phyloP scores from a whole-genome alignment of 2,329 filamentous ascomycete genomes.

The Lachnellula subtilissima region DNA sequence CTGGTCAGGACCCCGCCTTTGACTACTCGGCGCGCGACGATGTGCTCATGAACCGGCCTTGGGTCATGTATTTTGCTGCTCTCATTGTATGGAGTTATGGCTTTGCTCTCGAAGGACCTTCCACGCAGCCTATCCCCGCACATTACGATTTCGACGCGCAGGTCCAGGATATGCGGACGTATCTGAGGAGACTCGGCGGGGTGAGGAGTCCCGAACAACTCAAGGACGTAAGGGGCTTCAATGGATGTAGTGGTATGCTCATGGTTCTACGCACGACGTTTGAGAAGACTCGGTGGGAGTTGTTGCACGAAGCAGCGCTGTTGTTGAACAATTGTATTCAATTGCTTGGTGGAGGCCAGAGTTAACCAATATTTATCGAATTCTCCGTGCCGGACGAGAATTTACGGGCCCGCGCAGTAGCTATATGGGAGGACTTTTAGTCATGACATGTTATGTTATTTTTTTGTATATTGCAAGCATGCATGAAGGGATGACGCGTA shows the following conservation, averaged over 20 bases:
- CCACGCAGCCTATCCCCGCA: slow-evolving; percentile 41
- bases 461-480: neutral
- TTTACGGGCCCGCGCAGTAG: neutral
- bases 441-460: neutral
- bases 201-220: slow-evolving; percentile 74
- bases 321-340: slow-evolving; percentile 77
- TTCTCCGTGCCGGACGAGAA: too few relatives aligned
- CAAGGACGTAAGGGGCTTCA: slow-evolving; percentile 67
- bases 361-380: slow-evolving; percentile 5
- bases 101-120: slow-evolving; percentile 79
- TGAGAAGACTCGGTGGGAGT: slow-evolving; percentile 79
- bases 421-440: neutral
- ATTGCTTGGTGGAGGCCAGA: slow-evolving; percentile 26
- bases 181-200: slow-evolving; percentile 66
- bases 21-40: slow-evolving; percentile 83
- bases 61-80: slow-evolving; percentile 90
- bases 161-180: slow-evolving; percentile 72
- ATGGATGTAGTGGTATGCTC: slow-evolving; percentile 75
- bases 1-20: slow-evolving; percentile 35
- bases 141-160: slow-evolving; percentile 58
- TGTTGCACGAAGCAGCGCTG: slow-evolving; percentile 80
- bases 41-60: slow-evolving; percentile 82
- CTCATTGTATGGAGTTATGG: slow-evolving; percentile 95
- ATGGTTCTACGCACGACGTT: slow-evolving; percentile 80
- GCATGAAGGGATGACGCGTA: neutral